A percentile compares a stretch with the other conserved stretches of the same genome.
Conservation (phyloP, 108 stramenopile species). For the Epipyxis sp. region DNA sequence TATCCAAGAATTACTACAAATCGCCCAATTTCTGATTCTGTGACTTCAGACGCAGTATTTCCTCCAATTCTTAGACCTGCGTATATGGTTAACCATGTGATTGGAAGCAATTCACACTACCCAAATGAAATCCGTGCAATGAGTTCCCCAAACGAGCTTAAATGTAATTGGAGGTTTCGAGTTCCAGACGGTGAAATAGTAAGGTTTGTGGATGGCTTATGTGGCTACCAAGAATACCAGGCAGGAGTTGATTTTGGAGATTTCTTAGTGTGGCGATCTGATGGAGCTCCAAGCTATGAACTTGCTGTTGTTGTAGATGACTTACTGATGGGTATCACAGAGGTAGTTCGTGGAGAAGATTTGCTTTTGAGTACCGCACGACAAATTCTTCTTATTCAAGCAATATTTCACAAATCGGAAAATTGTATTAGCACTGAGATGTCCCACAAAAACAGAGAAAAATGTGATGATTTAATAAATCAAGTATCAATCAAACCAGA, state of each 20-base stretch:
- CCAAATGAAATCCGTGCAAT: background rate
- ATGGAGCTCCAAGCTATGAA: slow-evolving; percentile 33
- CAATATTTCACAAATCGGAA: no score
- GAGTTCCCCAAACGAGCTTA: background rate
- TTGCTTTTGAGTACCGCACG: slow-evolving; percentile 32
- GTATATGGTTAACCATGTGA: background rate
- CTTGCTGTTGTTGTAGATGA: slow-evolving; percentile 33
- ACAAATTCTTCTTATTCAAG: slow-evolving; percentile 20
- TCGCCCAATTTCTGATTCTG: background rate
- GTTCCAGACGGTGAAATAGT: slow-evolving; percentile 12
- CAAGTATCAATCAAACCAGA: no score
- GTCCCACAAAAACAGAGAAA: slow-evolving; percentile 6
- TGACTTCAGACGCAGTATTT: background rate
- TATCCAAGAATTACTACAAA: no score
- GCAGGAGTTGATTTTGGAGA: slow-evolving; percentile 34
- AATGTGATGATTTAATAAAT: slow-evolving; percentile 16
- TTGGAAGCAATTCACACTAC: background rate
- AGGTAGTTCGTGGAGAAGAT: slow-evolving; percentile 35
- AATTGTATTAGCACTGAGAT: no score
- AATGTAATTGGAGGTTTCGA: slow-evolving; percentile 11
- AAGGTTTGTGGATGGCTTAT: background rate
- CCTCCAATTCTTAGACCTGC: slow-evolving; percentile 9
- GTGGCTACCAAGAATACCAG: background rate
- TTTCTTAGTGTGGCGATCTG: slow-evolving; percentile 28
- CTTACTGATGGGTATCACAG: slow-evolving; percentile 30